phyloP scores from a whole-genome alignment of 2,329 filamentous ascomycete species.

The Aspergillus luchuensis region DNA sequence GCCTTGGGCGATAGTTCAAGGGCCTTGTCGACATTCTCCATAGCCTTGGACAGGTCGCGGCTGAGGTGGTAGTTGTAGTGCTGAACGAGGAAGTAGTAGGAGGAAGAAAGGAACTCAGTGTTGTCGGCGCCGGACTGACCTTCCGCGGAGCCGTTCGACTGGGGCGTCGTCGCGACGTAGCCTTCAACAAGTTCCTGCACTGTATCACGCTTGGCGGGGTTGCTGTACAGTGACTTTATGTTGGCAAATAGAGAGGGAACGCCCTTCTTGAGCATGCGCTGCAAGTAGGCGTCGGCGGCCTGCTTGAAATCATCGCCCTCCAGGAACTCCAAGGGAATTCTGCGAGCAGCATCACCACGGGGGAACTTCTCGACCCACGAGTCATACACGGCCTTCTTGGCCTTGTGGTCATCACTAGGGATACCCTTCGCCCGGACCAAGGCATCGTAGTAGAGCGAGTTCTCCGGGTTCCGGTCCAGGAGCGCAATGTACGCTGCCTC shows the following conservation, averaged over 20 bases:
- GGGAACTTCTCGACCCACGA: constrained; percentile 80
- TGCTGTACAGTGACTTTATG: constrained; percentile 86
- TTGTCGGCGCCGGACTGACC: constrained; percentile 54
- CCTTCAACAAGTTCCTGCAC: constrained; percentile 76
- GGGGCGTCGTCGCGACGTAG: constrained; percentile 60
- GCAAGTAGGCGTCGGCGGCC: constrained; percentile 76
- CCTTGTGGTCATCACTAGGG: constrained; percentile 60
- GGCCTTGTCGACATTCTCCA: constrained; percentile 79
- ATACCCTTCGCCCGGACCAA: constrained; percentile 71
- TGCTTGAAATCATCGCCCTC: constrained; percentile 77
- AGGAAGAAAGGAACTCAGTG: constrained; percentile 71
- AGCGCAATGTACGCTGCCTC: constrained; percentile 77
- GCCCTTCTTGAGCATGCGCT: constrained; percentile 84
- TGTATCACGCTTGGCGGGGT: constrained; percentile 73
- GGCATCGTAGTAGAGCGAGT: constrained; percentile 80
- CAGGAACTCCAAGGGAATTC: constrained; percentile 87
- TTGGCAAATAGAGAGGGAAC: constrained; percentile 97
- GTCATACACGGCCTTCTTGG: constrained; percentile 74
- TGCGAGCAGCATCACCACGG: constrained; percentile 78
- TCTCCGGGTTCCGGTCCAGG: constrained; percentile 84
- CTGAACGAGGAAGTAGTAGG: constrained; percentile 90
- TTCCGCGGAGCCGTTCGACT: constrained; percentile 53
- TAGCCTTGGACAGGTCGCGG: constrained; percentile 78
- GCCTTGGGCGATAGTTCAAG: constrained; percentile 77
- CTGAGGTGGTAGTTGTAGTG: constrained; percentile 94